These are phyloP conservation scores for Vishniacozyma victoriae DNA, from an alignment of 768 basidiomycete genomes.

Conservation along the genomic window DNA sequence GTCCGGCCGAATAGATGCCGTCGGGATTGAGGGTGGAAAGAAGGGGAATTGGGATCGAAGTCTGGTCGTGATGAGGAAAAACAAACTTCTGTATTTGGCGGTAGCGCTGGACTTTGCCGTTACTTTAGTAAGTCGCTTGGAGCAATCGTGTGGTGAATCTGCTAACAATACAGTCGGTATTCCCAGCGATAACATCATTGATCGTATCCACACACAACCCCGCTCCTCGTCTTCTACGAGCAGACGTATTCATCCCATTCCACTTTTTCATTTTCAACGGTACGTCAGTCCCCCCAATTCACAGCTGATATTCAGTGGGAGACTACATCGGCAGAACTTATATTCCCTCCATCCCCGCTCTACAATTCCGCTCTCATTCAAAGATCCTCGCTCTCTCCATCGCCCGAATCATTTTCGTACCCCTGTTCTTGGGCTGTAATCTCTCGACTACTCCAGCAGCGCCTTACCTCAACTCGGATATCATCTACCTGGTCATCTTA, in stretches of 20 bases:
- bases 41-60: constrained; percentile 8
- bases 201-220: constrained; percentile 61
- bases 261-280: constrained; percentile 56
- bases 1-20: neutral
- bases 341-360: constrained; percentile 34
- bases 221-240: constrained; percentile 34
- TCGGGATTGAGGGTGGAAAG: neutral
- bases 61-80: constrained; percentile 49
- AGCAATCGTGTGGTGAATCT: neutral
- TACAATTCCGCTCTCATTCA: constrained; percentile 65
- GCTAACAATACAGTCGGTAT: constrained; percentile 61
- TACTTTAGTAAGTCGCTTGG: constrained; percentile 62
- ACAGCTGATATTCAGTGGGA: constrained; percentile 22
- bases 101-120: constrained; percentile 69
- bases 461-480: constrained; percentile 68
- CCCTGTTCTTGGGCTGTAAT: constrained; percentile 84
- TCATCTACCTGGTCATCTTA: constrained; percentile 67
- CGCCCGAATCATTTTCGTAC: constrained; percentile 72
- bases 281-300: constrained; percentile 14
- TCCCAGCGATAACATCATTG: constrained; percentile 75
- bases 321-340: constrained; percentile 45
- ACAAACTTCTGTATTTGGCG: constrained; percentile 64
- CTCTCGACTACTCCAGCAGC: constrained; percentile 43
- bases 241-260: constrained; percentile 61
- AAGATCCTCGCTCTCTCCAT: constrained; percentile 61